Percentiles rank a stretch among this genome's conserved stretches.
phyloP scores from a whole-genome alignment of 2,329 filamentous ascomycete genomes.

The Ceratocystis destructans region DNA sequence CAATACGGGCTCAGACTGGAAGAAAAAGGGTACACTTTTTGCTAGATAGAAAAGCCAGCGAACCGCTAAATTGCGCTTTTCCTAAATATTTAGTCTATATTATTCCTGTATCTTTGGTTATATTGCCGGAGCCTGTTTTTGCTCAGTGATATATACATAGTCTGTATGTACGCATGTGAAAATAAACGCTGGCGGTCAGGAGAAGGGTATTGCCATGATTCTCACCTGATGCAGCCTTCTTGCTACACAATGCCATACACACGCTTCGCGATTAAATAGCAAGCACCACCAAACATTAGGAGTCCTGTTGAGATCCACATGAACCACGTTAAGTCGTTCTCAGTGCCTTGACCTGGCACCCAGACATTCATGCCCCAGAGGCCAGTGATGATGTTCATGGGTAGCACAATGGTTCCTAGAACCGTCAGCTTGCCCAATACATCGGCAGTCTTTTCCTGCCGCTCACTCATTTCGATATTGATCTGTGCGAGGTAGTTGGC shows the following conservation, averaged over 20 bases:
- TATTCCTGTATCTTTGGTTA: background rate
- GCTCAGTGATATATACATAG: too few species aligned
- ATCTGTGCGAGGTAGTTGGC: slow-evolving; percentile 98
- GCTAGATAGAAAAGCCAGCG: background rate
- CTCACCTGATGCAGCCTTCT: background rate
- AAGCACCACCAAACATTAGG: slow-evolving; percentile 62
- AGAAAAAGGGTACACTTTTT: background rate
- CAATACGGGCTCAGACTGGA: background rate
- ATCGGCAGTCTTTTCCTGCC: slow-evolving; percentile 88
- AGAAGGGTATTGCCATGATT: too few species aligned
- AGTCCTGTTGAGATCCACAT: slow-evolving; percentile 60
- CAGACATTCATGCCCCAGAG: slow-evolving; percentile 98
- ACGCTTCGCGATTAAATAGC: slow-evolving; percentile 70
- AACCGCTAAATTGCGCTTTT: too few species aligned
- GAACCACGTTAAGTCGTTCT: slow-evolving; percentile 64
- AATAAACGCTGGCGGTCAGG: too few species aligned
- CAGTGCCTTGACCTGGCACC: slow-evolving; percentile 80
- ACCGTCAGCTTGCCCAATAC: slow-evolving; percentile 91
- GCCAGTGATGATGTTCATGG: slow-evolving; percentile 98
- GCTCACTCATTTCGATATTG: slow-evolving; percentile 97
- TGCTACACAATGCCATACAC: slow-evolving; percentile 63
- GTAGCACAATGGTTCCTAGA: slow-evolving; percentile 87
- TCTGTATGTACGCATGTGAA: too few species aligned
- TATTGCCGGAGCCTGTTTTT: background rate
- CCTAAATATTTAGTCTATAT: background rate